phyloP scores from a whole-genome alignment of 2,329 filamentous ascomycete species.

The Fusarium humuli region DNA sequence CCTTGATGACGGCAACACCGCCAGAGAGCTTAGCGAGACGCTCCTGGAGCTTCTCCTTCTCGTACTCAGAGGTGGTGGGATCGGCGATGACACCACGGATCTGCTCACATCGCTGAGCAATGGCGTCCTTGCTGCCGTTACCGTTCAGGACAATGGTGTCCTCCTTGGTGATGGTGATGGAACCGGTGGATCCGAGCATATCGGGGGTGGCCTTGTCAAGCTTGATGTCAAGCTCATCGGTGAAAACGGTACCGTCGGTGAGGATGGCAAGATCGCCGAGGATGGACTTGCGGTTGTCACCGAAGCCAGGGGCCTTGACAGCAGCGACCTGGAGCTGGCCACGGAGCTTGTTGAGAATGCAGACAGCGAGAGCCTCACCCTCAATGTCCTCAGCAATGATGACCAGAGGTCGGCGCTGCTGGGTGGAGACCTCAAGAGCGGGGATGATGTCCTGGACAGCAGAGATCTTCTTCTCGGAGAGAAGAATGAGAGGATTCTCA shows the following conservation, averaged over 20 bases:
- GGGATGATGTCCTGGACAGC: constrained; percentile 99
- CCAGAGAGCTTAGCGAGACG: constrained; percentile 99
- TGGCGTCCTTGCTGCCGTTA: constrained; percentile 92
- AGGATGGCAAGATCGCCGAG: constrained; percentile 95
- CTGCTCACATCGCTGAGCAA: constrained; percentile 97
- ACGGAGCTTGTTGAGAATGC: constrained; percentile 99
- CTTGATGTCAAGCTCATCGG: constrained; percentile 98
- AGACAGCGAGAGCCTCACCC: constrained; percentile 96
- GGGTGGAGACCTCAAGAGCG: constrained; percentile 95
- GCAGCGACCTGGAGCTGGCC: constrained; percentile 98
- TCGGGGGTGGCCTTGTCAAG: constrained; percentile 97
- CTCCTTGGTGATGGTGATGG: constrained; percentile 99
- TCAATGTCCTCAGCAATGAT: constrained; percentile 99
- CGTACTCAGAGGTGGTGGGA: constrained; percentile 95
- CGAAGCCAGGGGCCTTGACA: constrained; percentile 98
- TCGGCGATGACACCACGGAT: constrained; percentile 97
- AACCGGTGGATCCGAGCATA: constrained; percentile 95
- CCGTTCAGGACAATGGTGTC: constrained; percentile 99
- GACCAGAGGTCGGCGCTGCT: constrained; percentile 92
- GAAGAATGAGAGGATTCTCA: constrained; percentile 97
- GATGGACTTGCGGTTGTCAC: constrained; percentile 99
- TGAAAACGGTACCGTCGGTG: constrained; percentile 97
- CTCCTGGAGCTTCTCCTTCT: constrained; percentile 99
- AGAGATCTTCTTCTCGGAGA: constrained; percentile 99
- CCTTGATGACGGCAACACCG: constrained; percentile 99